phyloP scores from a whole-genome alignment of 2,329 filamentous ascomycete genomes.

The Parastagonospora avenae region DNA sequence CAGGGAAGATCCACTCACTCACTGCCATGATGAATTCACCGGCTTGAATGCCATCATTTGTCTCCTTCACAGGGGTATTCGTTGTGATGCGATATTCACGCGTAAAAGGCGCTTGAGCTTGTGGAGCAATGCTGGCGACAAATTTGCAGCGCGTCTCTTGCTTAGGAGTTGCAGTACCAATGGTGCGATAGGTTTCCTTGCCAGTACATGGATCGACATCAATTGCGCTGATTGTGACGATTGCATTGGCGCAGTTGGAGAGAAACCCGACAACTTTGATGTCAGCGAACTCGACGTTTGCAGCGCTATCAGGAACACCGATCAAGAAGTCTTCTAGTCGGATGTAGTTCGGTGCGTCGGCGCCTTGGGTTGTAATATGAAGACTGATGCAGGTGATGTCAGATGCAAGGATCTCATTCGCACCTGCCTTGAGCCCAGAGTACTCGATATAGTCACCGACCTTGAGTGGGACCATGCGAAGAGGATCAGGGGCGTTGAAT shows the following conservation, averaged over 20 bases:
- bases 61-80: conserved; percentile 40
- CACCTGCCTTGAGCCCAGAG: conserved; percentile 39
- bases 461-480: conserved; percentile 50
- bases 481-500: conserved; percentile 42
- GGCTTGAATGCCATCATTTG: conserved; percentile 48
- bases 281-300: conserved; percentile 46
- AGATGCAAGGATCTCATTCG: conserved; percentile 44
- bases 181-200: conserved; percentile 41
- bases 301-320: conserved; percentile 44
- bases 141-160: conserved; percentile 49
- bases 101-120: conserved; percentile 42
- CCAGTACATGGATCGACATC: conserved; percentile 53
- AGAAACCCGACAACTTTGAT: conserved; percentile 44
- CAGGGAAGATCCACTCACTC: conserved; percentile 53
- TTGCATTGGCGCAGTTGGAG: conserved; percentile 42
- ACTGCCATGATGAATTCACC: conserved; percentile 51
- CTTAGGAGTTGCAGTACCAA: conserved; percentile 42
- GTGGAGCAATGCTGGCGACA: conserved; percentile 39
- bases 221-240: conserved; percentile 47
- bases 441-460: conserved; percentile 51
- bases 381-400: conserved; percentile 47
- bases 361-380: conserved; percentile 44
- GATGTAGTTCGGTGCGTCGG: conserved; percentile 47
- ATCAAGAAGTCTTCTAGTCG: conserved; percentile 52
- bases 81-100: conserved; percentile 50